Evolutionary conservation across 805 yeast species (phyloP).

Genomic region (Saitoella complicata): DNA sequence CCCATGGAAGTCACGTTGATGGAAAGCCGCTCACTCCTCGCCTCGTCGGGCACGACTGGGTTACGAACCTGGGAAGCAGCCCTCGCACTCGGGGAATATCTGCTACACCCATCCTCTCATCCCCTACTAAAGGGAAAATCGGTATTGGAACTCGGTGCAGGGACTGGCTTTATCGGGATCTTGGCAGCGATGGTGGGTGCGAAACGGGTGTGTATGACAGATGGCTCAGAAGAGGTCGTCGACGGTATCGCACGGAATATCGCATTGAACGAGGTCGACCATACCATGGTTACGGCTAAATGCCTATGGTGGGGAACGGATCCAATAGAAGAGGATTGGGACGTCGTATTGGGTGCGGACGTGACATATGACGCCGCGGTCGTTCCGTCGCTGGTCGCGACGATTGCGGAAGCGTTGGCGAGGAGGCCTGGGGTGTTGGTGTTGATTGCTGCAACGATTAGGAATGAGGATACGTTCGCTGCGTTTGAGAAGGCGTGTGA

Average conservation of each 20-base stretch:
- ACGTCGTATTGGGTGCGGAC: constrained; percentile 17
- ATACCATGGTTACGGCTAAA: constrained; percentile 23
- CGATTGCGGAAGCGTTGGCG: constrained; percentile 14
- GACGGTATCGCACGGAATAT: constrained; percentile 20
- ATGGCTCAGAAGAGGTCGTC: constrained; percentile 46
- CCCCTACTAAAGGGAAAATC: constrained; percentile 9
- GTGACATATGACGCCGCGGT: constrained; percentile 53
- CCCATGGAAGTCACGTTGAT: too few relatives aligned
- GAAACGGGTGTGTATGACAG: constrained; percentile 35
- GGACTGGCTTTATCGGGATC: constrained; percentile 69
- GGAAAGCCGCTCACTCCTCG: constrained; percentile 9
- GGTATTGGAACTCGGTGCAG: constrained; percentile 69
- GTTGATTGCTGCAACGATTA: constrained; percentile 55
- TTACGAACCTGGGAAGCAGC: constrained; percentile 92
- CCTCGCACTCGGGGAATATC: constrained; percentile 39
- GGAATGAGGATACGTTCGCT: constrained; percentile 39
- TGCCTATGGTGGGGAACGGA: constrained; percentile 31
- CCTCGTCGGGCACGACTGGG: constrained; percentile 62
- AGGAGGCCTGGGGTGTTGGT: constrained; percentile 13
- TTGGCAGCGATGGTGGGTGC: constrained; percentile 15
- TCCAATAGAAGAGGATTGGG: constrained; percentile 16
- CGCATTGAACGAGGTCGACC: constrained; percentile 22
- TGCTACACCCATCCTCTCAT: constrained; percentile 16
- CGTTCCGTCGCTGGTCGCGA: constrained; percentile 34
- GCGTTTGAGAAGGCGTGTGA: constrained; percentile 27